Conservation (phyloP, 2,329 filamentous ascomycete species). For the Plectosphaerella sp. region DNA sequence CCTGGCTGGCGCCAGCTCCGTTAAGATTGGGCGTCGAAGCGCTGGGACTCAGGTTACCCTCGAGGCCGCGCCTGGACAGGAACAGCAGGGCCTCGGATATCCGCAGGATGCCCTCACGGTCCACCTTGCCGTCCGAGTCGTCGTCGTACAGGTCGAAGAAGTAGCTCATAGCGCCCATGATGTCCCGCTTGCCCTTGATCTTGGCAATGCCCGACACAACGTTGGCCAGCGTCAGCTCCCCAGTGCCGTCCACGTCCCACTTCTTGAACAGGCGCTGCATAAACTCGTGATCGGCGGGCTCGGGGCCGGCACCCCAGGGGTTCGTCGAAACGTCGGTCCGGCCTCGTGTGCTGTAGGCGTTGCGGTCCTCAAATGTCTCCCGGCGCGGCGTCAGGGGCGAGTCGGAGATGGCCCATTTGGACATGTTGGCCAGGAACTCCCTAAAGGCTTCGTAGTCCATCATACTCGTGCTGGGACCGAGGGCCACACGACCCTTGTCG, state of each 20-base stretch:
- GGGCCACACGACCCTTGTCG: conserved; percentile 80
- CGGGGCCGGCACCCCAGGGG: conserved; percentile 52
- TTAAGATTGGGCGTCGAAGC: conserved; percentile 52
- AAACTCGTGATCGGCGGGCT: conserved; percentile 91
- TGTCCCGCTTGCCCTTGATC: conserved; percentile 90
- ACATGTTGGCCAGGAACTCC: conserved; percentile 84
- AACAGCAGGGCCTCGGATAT: conserved; percentile 95
- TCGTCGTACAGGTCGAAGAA: conserved; percentile 98
- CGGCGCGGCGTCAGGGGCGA: conserved; percentile 59
- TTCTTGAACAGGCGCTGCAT: conserved; percentile 80
- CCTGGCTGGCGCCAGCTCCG: conserved; percentile 40
- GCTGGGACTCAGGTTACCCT: conserved; percentile 66
- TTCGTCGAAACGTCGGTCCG: conserved; percentile 25
- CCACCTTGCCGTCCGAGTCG: conserved; percentile 82
- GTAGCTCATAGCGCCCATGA: conserved; percentile 96
- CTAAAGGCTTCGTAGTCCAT: conserved; percentile 98
- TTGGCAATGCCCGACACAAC: conserved; percentile 87
- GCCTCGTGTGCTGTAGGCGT: conserved; percentile 28
- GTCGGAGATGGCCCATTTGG: conserved; percentile 91
- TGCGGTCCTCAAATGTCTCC: conserved; percentile 44
- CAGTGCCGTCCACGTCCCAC: conserved; percentile 78
- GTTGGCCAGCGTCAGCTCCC: conserved; percentile 81
- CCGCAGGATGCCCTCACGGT: conserved; percentile 87
- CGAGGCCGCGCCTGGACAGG: conserved; percentile 81
- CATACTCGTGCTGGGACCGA: conserved; percentile 82